Percentiles rank a stretch among this genome's conserved stretches.
phyloP scores from a whole-genome alignment of 179 eudicot species.

The Gypsophila paniculata region DNA sequence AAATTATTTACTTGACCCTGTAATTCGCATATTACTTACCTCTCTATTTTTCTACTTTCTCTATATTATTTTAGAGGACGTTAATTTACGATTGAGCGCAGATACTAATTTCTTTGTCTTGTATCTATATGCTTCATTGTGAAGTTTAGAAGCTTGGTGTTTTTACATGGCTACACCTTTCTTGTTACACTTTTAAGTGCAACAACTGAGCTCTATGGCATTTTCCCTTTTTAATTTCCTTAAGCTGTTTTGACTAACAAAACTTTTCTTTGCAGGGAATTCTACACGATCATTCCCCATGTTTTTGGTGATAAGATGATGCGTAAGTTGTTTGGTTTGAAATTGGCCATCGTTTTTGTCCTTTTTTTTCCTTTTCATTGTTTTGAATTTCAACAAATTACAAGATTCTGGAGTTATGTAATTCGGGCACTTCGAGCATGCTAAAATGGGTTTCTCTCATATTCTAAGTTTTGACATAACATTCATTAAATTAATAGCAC shows the following conservation, averaged over 20 bases:
- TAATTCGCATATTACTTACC: neutral
- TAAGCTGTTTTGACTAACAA: slow-evolving; percentile 1
- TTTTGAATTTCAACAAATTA: neutral
- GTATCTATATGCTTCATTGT: neutral
- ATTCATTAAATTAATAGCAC: neutral
- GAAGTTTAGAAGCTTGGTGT: neutral
- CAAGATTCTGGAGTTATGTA: neutral
- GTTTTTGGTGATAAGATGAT: slow-evolving; percentile 82
- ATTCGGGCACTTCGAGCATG: neutral
- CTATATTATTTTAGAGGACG: neutral
- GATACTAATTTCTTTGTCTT: neutral
- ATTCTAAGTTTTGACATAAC: neutral
- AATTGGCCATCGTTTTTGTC: neutral
- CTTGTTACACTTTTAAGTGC: neutral
- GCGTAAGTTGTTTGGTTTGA: slow-evolving; percentile 48
- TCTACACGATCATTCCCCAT: slow-evolving; percentile 81
- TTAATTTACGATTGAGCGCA: neutral
- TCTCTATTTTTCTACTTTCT: neutral
- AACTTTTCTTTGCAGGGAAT: slow-evolving; percentile 53
- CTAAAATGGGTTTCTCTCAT: neutral
- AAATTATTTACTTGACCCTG: neutral
- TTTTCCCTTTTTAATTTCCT: neutral
- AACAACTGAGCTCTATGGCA: neutral
- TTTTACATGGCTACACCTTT: neutral
- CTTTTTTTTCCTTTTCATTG: neutral